Evolutionary conservation across 1,284 basidiomycete genomes (phyloP).

Genomic region (Microbotryum silenes-acaulis): DNA sequence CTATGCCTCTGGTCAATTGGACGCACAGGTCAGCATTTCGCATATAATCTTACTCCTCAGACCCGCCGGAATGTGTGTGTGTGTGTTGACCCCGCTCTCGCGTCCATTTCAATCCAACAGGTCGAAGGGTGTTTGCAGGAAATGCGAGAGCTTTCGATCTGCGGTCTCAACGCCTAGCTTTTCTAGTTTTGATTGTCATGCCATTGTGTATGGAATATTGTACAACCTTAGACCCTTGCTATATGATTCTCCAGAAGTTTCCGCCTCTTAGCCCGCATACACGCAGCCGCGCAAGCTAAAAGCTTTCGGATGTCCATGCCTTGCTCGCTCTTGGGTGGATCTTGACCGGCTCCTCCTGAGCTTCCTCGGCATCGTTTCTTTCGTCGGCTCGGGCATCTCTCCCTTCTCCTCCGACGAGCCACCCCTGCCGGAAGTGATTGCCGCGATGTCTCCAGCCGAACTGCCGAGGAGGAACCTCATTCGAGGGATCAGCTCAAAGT

Average conservation of each 20-base stretch:
- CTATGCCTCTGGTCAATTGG: constrained; percentile 91
- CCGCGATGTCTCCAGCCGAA: no score
- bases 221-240: not conserved
- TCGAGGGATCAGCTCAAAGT: no score
- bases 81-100: not conserved
- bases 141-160: constrained; percentile 89
- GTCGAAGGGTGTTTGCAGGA: constrained; percentile 89
- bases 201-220: not conserved
- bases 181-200: not conserved
- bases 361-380: not conserved
- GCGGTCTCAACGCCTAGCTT: constrained; percentile 35
- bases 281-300: not conserved
- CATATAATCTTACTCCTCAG: constrained; percentile 9
- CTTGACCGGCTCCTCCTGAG: not conserved
- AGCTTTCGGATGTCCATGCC: not conserved
- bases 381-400: not conserved
- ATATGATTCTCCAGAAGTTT: no score
- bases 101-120: constrained; percentile 35
- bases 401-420: not conserved
- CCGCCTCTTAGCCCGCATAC: not conserved
- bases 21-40: constrained; percentile 62
- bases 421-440: no score
- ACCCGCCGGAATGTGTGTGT: not conserved
- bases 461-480: no score
- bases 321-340: not conserved